Conservation (phyloP, 768 basidiomycete genomes). For the Tubosaeta brunneosetosa region DNA sequence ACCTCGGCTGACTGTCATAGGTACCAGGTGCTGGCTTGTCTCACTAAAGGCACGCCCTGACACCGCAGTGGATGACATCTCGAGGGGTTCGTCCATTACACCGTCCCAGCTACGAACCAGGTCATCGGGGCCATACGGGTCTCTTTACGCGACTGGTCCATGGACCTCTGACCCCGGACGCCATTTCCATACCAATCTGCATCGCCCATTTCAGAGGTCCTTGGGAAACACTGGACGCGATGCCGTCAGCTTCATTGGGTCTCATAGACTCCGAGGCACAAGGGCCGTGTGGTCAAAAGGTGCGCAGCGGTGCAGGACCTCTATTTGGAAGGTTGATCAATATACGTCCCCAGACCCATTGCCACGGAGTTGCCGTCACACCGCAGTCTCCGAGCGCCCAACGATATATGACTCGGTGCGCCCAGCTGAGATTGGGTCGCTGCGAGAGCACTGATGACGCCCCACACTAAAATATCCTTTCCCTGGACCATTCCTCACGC, state of each 20-base stretch:
- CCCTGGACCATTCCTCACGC: not conserved
- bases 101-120: not conserved
- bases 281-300: not conserved
- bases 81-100: not conserved
- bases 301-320: not conserved
- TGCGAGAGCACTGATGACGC: not conserved
- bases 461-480: not conserved
- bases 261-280: conserved; percentile 5
- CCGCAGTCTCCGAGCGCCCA: conserved; percentile 1
- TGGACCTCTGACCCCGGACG: conserved; percentile 14
- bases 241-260: conserved; percentile 17
- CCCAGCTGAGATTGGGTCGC: not conserved
- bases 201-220: not conserved
- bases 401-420: not conserved
- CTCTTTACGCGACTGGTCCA: not conserved
- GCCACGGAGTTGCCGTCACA: not conserved
- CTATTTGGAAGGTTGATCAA: not conserved
- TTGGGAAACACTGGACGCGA: not conserved
- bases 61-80: not conserved
- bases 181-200: not conserved
- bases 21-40: not conserved
- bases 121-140: not conserved
- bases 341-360: not conserved
- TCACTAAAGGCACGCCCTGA: not conserved
- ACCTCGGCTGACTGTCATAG: not conserved